Percentiles rank a stretch among this genome's conserved stretches.
Conservation (phyloP, 768 basidiomycete species). For the Multifurca ochricompacta region DNA sequence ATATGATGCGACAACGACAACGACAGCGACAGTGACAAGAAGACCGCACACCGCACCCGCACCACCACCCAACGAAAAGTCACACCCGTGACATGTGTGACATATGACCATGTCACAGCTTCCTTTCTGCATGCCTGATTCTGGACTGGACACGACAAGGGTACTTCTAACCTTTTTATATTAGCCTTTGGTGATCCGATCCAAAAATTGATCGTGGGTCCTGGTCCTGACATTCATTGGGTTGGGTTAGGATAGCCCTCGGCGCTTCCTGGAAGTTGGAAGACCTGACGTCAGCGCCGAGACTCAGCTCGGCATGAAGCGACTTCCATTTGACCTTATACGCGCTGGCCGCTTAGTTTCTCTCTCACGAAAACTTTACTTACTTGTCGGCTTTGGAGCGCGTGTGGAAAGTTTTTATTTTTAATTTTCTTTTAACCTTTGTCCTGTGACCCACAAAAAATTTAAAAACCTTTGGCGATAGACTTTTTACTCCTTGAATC, state of each 20-base stretch:
- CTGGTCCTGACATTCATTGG: constrained; percentile 2
- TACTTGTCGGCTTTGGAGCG: neutral
- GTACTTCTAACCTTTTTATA: constrained; percentile 16
- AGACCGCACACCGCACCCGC: too few species aligned
- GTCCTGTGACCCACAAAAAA: constrained; percentile 6
- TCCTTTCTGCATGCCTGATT: neutral
- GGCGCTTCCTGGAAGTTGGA: constrained; percentile 11
- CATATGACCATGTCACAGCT: neutral
- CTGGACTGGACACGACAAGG: constrained; percentile 9
- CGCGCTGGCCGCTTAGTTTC: constrained; percentile 6
- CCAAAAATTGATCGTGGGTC: constrained; percentile 21
- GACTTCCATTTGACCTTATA: constrained; percentile 20
- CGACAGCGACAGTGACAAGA: neutral
- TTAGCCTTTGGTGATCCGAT: constrained; percentile 21
- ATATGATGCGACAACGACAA: too few species aligned
- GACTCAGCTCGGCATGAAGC: constrained; percentile 8
- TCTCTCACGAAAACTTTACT: constrained; percentile 6
- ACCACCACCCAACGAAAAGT: too few species aligned
- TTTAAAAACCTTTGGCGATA: constrained; percentile 6
- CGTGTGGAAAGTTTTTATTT: neutral
- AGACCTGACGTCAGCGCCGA: constrained; percentile 19
- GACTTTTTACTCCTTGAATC: constrained; percentile 1
- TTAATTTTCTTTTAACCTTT: neutral
- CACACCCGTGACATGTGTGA: neutral
- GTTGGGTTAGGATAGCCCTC: neutral